These are phyloP conservation scores for Acrodontium crateriforme DNA, from an alignment of 2,329 filamentous ascomycete genomes.

Conservation along the genomic window DNA sequence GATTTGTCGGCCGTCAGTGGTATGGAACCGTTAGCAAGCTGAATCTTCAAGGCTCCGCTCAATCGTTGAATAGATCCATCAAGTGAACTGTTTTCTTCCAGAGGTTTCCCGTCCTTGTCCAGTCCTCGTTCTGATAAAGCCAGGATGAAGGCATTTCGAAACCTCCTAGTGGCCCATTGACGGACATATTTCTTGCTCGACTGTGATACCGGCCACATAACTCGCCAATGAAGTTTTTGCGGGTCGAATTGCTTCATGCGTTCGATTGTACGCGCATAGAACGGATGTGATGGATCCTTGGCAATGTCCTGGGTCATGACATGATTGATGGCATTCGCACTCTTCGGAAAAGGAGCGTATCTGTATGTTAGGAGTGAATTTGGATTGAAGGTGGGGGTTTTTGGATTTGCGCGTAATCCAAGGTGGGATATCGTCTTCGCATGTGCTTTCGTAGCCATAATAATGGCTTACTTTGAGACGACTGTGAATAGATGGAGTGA, in stretches of 20 bases:
- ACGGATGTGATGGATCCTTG: conserved; percentile 15
- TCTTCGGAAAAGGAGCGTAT: conserved; percentile 10
- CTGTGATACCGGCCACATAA: conserved; percentile 21
- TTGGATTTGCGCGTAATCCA: conserved; percentile 2
- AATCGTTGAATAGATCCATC: not conserved
- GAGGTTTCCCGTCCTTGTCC: conserved; percentile 19
- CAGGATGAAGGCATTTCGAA: conserved; percentile 31
- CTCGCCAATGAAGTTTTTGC: conserved; percentile 36
- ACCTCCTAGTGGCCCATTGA: conserved; percentile 29
- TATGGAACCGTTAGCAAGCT: not conserved
- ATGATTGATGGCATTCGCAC: conserved; percentile 18
- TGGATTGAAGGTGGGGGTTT: conserved; percentile 1
- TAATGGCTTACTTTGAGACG: too few species aligned
- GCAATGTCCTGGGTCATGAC: conserved; percentile 9
- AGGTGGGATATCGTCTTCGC: conserved; percentile 1
- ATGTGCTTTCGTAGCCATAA: not conserved
- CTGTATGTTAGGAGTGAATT: conserved; percentile 7
- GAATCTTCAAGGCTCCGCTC: conserved; percentile 7
- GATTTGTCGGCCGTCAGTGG: not conserved
- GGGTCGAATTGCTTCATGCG: conserved; percentile 13
- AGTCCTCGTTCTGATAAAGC: conserved; percentile 35
- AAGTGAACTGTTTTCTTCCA: conserved; percentile 1
- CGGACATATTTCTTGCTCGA: conserved; percentile 33
- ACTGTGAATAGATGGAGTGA: too few species aligned
- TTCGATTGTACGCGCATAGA: conserved; percentile 20